Evolutionary conservation across 306 rosid species (phyloP).

Genomic region (Malus asiatica): DNA sequence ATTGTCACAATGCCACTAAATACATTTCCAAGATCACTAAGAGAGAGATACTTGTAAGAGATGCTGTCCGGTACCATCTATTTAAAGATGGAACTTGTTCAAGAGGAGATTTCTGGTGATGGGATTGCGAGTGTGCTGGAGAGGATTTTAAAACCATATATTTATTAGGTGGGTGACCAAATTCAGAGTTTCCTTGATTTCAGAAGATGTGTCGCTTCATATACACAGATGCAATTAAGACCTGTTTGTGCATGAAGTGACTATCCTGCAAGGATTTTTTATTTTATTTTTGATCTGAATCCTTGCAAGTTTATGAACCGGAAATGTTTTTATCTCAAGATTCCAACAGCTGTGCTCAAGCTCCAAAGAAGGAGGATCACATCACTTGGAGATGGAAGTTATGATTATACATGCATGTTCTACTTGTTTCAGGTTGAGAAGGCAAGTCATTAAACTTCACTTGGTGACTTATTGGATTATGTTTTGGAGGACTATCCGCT

Average conservation of each 20-base stretch:
- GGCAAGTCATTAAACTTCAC: not conserved
- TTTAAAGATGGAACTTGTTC: conserved; percentile 85
- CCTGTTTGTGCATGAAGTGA: not conserved
- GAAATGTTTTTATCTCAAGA: not conserved
- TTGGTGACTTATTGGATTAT: not conserved
- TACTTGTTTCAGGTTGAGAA: no score
- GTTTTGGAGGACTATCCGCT: not conserved
- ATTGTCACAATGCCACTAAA: conserved; percentile 91
- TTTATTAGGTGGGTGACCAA: not conserved
- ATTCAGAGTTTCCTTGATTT: not conserved
- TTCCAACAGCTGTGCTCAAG: not conserved
- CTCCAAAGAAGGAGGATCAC: not conserved
- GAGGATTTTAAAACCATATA: not conserved
- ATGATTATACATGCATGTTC: not conserved
- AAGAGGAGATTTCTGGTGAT: conserved; percentile 90
- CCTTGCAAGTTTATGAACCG: not conserved
- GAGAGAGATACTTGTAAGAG: conserved; percentile 92
- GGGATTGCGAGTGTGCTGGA: not conserved
- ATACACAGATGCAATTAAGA: not conserved
- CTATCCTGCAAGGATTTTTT: not conserved
- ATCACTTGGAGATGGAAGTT: not conserved
- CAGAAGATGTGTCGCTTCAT: not conserved
- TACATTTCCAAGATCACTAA: conserved; percentile 73
- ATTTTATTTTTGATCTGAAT: not conserved
- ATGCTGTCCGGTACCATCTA: conserved; percentile 74